Conservation (phyloP, 352 stramenopile species). For the Phytophthora pseudosyringae region DNA sequence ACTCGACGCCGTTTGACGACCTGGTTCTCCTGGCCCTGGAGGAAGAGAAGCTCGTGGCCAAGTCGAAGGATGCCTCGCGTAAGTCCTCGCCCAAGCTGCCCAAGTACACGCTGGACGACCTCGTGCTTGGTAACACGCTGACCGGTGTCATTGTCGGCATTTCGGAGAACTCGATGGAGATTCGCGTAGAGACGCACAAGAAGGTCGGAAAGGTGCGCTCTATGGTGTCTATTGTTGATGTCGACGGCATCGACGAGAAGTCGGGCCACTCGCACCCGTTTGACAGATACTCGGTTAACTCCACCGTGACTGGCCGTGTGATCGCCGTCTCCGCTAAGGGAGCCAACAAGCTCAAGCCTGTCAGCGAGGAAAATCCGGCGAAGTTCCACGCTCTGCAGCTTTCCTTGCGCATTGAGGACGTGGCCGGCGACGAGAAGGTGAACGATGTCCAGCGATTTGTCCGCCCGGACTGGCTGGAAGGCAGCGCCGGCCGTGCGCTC, state of each 20-base stretch:
- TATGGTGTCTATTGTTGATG: constrained; percentile 84
- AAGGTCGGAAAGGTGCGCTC: constrained; percentile 79
- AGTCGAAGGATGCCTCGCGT: constrained; percentile 37
- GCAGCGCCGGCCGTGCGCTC: constrained; percentile 71
- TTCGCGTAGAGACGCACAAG: constrained; percentile 81
- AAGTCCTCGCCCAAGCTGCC: constrained; percentile 57
- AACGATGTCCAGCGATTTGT: constrained; percentile 49
- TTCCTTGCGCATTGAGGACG: constrained; percentile 69
- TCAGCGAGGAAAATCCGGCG: constrained; percentile 76
- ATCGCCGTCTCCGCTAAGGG: constrained; percentile 76
- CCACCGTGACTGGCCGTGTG: constrained; percentile 69
- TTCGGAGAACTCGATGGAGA: constrained; percentile 85
- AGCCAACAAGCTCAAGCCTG: constrained; percentile 86
- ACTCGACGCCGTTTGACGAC: constrained; percentile 78
- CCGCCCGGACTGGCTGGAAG: constrained; percentile 81
- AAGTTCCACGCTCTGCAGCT: constrained; percentile 79
- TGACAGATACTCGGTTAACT: constrained; percentile 80
- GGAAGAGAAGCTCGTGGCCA: constrained; percentile 54
- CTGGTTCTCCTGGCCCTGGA: constrained; percentile 69
- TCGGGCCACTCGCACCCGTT: constrained; percentile 69
- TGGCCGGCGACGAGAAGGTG: constrained; percentile 39
- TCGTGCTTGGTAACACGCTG: constrained; percentile 70
- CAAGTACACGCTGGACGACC: constrained; percentile 71
- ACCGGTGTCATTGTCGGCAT: constrained; percentile 76
- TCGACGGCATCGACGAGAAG: constrained; percentile 57